phyloP scores from a whole-genome alignment of 495 filamentous ascomycete genomes.

The Penicillium daleae region DNA sequence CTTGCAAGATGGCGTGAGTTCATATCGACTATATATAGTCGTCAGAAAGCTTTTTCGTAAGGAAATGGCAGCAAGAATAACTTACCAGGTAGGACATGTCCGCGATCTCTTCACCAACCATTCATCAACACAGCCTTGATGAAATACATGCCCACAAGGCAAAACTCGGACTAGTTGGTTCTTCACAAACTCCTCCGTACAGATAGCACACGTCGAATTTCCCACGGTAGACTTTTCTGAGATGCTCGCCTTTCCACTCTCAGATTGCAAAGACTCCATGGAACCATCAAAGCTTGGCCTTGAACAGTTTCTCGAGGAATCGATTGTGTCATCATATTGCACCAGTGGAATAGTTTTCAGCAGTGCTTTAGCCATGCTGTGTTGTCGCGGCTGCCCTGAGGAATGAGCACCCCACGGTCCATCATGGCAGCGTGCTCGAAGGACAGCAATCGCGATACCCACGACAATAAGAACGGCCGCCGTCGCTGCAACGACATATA shows the following conservation, averaged over 20 bases:
- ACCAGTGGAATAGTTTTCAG: conserved; percentile 12
- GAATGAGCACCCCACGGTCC: background rate
- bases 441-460: conserved; percentile 1
- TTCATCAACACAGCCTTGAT: conserved; percentile 13
- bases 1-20: background rate
- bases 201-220: conserved; percentile 12
- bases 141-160: conserved; percentile 14
- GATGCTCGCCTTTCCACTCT: background rate
- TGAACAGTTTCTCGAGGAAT: background rate
- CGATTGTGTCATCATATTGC: conserved; percentile 6
- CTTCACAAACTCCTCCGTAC: conserved; percentile 16
- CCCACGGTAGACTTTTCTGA: no score
- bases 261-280: background rate
- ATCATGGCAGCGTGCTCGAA: conserved; percentile 3
- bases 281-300: conserved; percentile 7
- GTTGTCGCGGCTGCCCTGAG: background rate
- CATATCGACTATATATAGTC: background rate
- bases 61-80: no score
- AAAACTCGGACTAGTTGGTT: conserved; percentile 13
- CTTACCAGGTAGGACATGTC: conserved; percentile 3
- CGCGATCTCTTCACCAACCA: conserved; percentile 7
- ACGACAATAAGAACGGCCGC: conserved; percentile 3
- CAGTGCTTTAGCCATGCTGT: conserved; percentile 4
- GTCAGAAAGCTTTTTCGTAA: background rate
- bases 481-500: conserved; percentile 13